These are phyloP conservation scores for Blastobotrys malaysiensis DNA, from an alignment of 1,139 yeast species.

Conservation along the genomic window DNA sequence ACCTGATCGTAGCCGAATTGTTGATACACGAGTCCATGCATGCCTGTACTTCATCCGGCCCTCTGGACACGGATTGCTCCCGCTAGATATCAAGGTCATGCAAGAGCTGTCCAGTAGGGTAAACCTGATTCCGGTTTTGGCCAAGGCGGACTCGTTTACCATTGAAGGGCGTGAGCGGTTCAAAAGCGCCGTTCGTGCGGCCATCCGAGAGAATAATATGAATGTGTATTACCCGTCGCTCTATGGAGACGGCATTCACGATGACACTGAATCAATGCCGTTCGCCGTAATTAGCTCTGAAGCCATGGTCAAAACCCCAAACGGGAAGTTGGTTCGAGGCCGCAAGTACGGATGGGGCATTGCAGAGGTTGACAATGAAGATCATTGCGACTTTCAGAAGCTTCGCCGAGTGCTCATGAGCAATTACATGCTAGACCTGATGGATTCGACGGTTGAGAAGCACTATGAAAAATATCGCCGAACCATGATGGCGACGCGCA, in stretches of 20 bases:
- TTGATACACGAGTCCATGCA: slow-evolving; percentile 65
- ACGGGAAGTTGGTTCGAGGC: slow-evolving; percentile 48
- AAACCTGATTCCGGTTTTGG: slow-evolving; percentile 69
- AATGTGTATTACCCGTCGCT: slow-evolving; percentile 7
- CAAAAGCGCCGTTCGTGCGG: slow-evolving; percentile 42
- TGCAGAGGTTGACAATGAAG: slow-evolving; percentile 61
- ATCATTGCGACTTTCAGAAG: slow-evolving; percentile 58
- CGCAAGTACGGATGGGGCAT: slow-evolving; percentile 71
- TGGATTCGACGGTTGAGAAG: slow-evolving; percentile 71
- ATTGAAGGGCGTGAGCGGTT: slow-evolving; percentile 34
- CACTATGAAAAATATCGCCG: slow-evolving; percentile 80
- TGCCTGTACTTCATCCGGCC: slow-evolving; percentile 70
- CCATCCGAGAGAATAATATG: slow-evolving; percentile 47
- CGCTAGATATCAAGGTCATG: slow-evolving; percentile 66
- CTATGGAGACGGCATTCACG: slow-evolving; percentile 1
- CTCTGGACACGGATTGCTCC: slow-evolving; percentile 45
- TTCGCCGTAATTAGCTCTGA: slow-evolving; percentile 55
- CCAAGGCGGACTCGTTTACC: slow-evolving; percentile 69
- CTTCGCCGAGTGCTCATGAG: slow-evolving; percentile 60
- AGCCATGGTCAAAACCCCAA: slow-evolving; percentile 23
- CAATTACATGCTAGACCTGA: slow-evolving; percentile 65
- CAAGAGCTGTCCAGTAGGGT: slow-evolving; percentile 57
- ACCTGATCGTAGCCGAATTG: slow-evolving; percentile 48
- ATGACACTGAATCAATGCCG: slow-evolving; percentile 40
- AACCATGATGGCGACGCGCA: slow-evolving; percentile 60